Percentiles rank a stretch among this genome's conserved stretches.
phyloP scores from a whole-genome alignment of 495 filamentous ascomycete genomes.

The Xylaria nigripes region DNA sequence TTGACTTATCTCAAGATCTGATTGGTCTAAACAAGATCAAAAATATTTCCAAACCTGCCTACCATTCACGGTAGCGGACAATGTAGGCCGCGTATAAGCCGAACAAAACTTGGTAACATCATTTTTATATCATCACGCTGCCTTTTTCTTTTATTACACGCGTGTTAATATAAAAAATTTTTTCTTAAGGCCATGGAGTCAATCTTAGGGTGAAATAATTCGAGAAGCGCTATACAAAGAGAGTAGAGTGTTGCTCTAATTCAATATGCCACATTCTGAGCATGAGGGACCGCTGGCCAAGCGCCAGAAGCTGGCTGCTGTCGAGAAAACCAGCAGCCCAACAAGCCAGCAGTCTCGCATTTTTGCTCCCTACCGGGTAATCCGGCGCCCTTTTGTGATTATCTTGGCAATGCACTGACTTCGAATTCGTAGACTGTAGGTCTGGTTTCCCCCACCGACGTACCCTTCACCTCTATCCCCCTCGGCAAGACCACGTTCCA shows the following conservation, averaged over 20 bases:
- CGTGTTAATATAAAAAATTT: background rate
- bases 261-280: constrained; percentile 40
- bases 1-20: background rate
- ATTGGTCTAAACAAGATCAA: constrained; percentile 11
- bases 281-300: constrained; percentile 52
- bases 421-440: constrained; percentile 65
- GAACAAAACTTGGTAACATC: background rate
- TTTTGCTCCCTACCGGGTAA: constrained; percentile 85
- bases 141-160: background rate
- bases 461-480: constrained; percentile 81
- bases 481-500: constrained; percentile 93
- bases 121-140: background rate
- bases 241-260: background rate
- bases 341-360: constrained; percentile 55
- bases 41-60: constrained; percentile 16
- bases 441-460: constrained; percentile 78
- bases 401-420: background rate
- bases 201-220: background rate
- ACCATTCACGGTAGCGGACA: constrained; percentile 3
- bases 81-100: background rate
- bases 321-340: constrained; percentile 26
- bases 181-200: background rate
- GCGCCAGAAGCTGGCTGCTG: constrained; percentile 52
- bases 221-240: background rate
- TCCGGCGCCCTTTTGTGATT: constrained; percentile 21